Base-by-base conservation (phyloP, 129 eudicot species). In the Tagetes erecta region DNA sequence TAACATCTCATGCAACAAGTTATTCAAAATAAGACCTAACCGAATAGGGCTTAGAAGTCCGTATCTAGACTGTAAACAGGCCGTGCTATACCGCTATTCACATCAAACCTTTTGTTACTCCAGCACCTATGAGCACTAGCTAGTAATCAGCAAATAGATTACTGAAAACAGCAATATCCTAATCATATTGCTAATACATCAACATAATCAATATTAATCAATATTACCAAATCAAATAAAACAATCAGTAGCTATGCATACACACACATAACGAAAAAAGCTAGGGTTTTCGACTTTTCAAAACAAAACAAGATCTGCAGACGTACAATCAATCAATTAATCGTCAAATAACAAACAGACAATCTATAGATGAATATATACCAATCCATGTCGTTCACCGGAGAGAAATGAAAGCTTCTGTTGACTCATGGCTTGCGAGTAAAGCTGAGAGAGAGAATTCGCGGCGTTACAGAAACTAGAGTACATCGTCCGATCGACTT, bases 331-430 rank as follows among this genome's bases (percentile, higher is more conserved):
- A 5, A 57, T 60, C 4, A 35, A 9, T 60, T 62, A 27, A 31
- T 20, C 27, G 27, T 20, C 27, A 20, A 20, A 20, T 20, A 20
- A 20, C 27, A 20, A 20, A 20, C 27, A 20, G 27, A 20, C 27
- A 20, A 20, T 20, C 27, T 20, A 14, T 4, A 55, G n/a, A 55
- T 4, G 1, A 55, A 33, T 33, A 4, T 41, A 57, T 72, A 86
- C 90, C 86, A 82, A 75, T 52, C 83, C 87, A 64, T 86, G 91
- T 30, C 88, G 91, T 86, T 86, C 91, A 50, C 91, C 91, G 60
- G 91, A 80, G 33, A 78, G 84, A 39, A 83, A 86, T 5, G 91
- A 83, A 27, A 86, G 84, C 50, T 72, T 79, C 55, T 86, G 88
- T 14, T 83, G 88, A 73, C 71, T 75, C 79, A 81, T 78, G 38